These are phyloP conservation scores for Pyricularia sp. DNA, from an alignment of 2,329 filamentous ascomycete species.

Conservation along the genomic window DNA sequence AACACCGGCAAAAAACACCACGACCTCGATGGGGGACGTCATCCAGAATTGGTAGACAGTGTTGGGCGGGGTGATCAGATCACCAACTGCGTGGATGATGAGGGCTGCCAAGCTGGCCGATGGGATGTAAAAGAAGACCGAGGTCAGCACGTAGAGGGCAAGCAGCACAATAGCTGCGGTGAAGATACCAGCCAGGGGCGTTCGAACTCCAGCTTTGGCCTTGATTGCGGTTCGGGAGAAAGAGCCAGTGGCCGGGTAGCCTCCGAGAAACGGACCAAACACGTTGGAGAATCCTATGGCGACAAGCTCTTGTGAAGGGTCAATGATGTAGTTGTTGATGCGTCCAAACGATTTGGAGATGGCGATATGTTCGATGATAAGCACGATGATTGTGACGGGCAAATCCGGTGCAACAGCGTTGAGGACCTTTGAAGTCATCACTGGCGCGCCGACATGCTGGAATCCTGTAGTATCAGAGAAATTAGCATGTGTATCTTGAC, in stretches of 20 bases:
- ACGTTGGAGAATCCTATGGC: slow-evolving; percentile 88
- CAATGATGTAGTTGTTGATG: slow-evolving; percentile 92
- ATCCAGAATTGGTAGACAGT: slow-evolving; percentile 26
- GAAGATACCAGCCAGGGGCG: slow-evolving; percentile 81
- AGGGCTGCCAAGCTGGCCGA: slow-evolving; percentile 72
- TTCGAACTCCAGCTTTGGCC: slow-evolving; percentile 90
- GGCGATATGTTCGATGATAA: slow-evolving; percentile 93
- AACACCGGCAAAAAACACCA: slow-evolving; percentile 12
- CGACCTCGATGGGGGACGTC: slow-evolving; percentile 31
- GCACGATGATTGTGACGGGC: slow-evolving; percentile 82
- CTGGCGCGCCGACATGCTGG: slow-evolving; percentile 65
- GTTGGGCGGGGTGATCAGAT: slow-evolving; percentile 24
- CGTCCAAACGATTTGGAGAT: slow-evolving; percentile 96
- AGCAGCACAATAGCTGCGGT: slow-evolving; percentile 79
- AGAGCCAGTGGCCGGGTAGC: slow-evolving; percentile 86
- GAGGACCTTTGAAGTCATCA: slow-evolving; percentile 57
- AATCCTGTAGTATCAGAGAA: slow-evolving; percentile 47
- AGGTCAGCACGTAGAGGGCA: slow-evolving; percentile 79
- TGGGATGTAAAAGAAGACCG: slow-evolving; percentile 91
- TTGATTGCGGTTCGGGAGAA: slow-evolving; percentile 97
- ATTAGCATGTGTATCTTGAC: neutral
- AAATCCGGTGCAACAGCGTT: slow-evolving; percentile 60
- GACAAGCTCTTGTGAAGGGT: slow-evolving; percentile 92
- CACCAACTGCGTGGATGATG: slow-evolving; percentile 92
- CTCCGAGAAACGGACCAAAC: slow-evolving; percentile 84